These are phyloP conservation scores for Pythium scleroteichum DNA, from an alignment of 352 stramenopile genomes.

Conservation along the genomic window DNA sequence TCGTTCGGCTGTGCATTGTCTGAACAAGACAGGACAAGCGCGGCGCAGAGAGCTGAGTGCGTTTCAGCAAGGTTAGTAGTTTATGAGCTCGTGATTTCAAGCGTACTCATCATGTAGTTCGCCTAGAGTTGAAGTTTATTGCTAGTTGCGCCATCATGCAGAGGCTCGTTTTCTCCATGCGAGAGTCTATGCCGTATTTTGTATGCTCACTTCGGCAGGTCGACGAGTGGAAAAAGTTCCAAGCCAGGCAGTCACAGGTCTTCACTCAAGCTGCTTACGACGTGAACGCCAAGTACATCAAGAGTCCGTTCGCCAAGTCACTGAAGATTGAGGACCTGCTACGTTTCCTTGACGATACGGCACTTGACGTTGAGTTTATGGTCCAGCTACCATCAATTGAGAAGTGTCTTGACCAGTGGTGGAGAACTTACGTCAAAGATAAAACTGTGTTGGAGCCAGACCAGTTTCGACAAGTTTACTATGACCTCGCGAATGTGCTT, in stretches of 20 bases:
- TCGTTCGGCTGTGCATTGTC: no score
- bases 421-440: slow-evolving; percentile 49
- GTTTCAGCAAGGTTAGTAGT: no score
- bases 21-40: no score
- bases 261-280: slow-evolving; percentile 66
- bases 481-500: slow-evolving; percentile 70
- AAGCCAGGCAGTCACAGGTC: slow-evolving; percentile 54
- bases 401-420: slow-evolving; percentile 74
- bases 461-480: slow-evolving; percentile 66
- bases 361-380: slow-evolving; percentile 83
- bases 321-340: slow-evolving; percentile 63
- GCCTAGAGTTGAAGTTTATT: no score
- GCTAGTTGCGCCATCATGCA: no score
- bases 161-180: slow-evolving; percentile 62
- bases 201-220: slow-evolving; percentile 65
- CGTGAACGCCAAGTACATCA: slow-evolving; percentile 71
- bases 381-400: slow-evolving; percentile 83
- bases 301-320: slow-evolving; percentile 68
- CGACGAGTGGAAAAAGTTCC: slow-evolving; percentile 70
- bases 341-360: slow-evolving; percentile 71
- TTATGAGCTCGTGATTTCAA: no score
- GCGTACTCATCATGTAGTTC: no score
- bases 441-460: slow-evolving; percentile 51
- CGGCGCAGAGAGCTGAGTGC: no score
- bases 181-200: slow-evolving; percentile 82